Base-by-base conservation (phyloP, 371 early-diverging fungal genomes). In the Rhizomucor miehei region DNA sequence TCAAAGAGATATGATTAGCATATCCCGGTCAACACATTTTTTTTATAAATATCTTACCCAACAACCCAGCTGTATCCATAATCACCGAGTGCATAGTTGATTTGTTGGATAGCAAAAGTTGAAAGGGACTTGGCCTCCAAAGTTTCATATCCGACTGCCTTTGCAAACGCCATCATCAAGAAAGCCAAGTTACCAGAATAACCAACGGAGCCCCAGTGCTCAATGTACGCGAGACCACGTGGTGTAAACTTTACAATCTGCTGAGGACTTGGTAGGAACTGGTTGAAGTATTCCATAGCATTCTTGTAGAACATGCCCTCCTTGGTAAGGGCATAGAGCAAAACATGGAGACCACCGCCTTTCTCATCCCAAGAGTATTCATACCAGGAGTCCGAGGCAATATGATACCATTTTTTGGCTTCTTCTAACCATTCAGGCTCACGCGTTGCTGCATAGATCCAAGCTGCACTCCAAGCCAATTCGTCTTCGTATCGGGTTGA, bases 321-420 rank as follows among this genome's bases (percentile, higher is more conserved):
- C 46, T 70, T 74, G 44, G 81, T 81, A 12, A 73, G 44, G 0
- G 59, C 46, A 52, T 82, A 77, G 8, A 82, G 55, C n/a, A 80
- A 54, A 24, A 73, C 68, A 34, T 75, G 71, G 21, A 72, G 55
- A 20, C 64, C 78, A 35, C 65, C 79, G 37, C 78, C 80, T 49
- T 79, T 76, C 54, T 79, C 79, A 43, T 74, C 79, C 81, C 81
- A 82, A 0, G 79, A 79, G 46, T 82, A 80, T 37, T 82, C 82
- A 3, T 51, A 54, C 68, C 69, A 73, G 14, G 73, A 65, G 36
- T 67, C 71, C 1, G 59, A 44, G 16, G 59, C 49, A 1, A 34
- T 34, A 0, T 44, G 16, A 44, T 78, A 78, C 68, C 68, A 75
- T 44, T 63, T 69, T 36, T 73, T 75, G 43, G 75, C 73, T 11